A percentile compares a stretch with the other conserved stretches of the same genome.
Conservation (phyloP, 2,329 filamentous ascomycete species). For the Diaporthe ilicicola region DNA sequence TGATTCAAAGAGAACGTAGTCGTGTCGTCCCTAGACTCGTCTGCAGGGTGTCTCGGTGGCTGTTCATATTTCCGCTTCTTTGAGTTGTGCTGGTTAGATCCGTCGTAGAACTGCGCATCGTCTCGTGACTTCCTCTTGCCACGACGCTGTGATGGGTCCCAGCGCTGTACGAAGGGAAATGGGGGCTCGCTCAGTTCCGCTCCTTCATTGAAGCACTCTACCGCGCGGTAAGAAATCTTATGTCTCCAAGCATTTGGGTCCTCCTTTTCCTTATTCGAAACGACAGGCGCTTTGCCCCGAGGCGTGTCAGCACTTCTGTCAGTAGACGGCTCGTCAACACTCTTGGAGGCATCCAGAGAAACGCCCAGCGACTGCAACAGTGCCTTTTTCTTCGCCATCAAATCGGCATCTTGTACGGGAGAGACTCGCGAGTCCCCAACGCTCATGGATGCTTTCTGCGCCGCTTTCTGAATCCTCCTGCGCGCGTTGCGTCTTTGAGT, state of each 20-base stretch:
- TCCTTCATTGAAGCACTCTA: conserved; percentile 82
- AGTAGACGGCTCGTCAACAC: conserved; percentile 24
- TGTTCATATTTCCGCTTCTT: conserved; percentile 60
- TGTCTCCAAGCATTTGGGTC: conserved; percentile 75
- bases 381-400: conserved; percentile 51
- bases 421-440: not conserved
- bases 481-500: conserved; percentile 63
- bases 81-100: conserved; percentile 35
- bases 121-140: conserved; percentile 58
- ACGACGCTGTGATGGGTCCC: conserved; percentile 79
- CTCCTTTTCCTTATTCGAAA: conserved; percentile 45
- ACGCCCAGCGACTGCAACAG: conserved; percentile 41
- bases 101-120: conserved; percentile 51
- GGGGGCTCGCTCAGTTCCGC: conserved; percentile 78
- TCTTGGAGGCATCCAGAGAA: not conserved
- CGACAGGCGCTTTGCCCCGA: not conserved
- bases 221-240: conserved; percentile 78
- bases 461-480: conserved; percentile 46
- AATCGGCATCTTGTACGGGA: conserved; percentile 36
- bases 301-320: conserved; percentile 35
- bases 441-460: conserved; percentile 26
- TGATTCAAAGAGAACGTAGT: not conserved
- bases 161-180: conserved; percentile 89
- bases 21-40: not conserved
- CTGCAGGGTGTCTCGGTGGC: conserved; percentile 39